Evolutionary conservation across 2,329 filamentous ascomycete genomes (phyloP), one percentile per base, ranked within the genome.

Genomic region (Penicillium sp.): DNA sequence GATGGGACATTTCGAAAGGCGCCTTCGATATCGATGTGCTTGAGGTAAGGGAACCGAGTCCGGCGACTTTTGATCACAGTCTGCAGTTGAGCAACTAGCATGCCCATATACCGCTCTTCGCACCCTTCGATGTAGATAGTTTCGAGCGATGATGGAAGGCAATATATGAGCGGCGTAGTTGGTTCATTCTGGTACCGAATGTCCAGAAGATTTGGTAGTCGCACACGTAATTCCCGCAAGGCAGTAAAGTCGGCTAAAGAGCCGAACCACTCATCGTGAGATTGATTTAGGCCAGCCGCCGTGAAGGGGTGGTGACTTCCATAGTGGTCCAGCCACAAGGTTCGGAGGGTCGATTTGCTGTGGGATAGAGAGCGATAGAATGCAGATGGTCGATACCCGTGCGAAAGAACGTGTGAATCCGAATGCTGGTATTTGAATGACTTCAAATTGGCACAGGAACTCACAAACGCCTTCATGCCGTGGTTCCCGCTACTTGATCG

Each of bases 351-450:
- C 29, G 38, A 30, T 43, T 60, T 65, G 34, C 60, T 64, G 12
- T 41, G 45, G 4, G 57, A 37, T 18, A 67, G 50, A 8, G 64
- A 62, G 27, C 42, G 51, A 44, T 57, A 46, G 40, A 67, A 65
- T 1, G 61, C 59, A 1, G 57, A 49, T 1, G 64, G 64, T 28
- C 55, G 59, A 45, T 61, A 66, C 4, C 61, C 64, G 34, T 60
- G 55, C 0, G 62, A 56, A 2, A 55, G 50, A 6, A 63, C 34
- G n/a, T 63, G 60, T 2, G 55, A 55, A 38, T 67, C 64, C 1
- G 63, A 64, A 47, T 67, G 64, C 35, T 67, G 64, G 25, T 67
- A 65, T 41, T 65, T 66, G 48, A 67, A 65, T 0, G 61, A 62
- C 3, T 49, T 54, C 13, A 67, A 44, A 1, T 54, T 48, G 7